phyloP scores from a whole-genome alignment of 257 asterid species.

The Przewalskia tangutica region DNA sequence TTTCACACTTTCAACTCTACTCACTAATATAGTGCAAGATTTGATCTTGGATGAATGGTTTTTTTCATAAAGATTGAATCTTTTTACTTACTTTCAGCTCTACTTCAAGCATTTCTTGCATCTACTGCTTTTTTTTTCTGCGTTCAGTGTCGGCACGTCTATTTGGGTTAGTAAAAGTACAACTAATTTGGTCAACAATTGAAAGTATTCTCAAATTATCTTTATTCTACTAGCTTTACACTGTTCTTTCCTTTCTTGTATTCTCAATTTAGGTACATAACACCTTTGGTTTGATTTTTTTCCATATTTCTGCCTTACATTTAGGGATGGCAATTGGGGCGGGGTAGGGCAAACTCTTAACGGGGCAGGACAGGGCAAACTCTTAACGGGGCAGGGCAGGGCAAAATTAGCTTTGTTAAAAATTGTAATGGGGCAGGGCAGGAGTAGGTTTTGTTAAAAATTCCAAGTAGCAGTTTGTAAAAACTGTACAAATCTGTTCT shows the following conservation, averaged over 20 bases:
- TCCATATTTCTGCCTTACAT: constrained; percentile 4
- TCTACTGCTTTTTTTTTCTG: background rate
- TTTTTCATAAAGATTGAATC: background rate
- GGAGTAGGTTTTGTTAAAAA: too few species aligned
- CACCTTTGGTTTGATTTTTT: constrained; percentile 24
- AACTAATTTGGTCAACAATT: background rate
- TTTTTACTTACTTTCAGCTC: background rate
- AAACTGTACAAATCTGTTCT: too few species aligned
- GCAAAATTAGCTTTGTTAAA: too few species aligned
- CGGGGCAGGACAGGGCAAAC: too few species aligned
- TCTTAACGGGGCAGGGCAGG: too few species aligned
- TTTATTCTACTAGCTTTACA: background rate
- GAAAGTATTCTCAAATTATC: background rate
- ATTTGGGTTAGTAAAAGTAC: background rate
- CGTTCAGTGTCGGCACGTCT: background rate
- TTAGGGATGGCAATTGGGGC: too few species aligned
- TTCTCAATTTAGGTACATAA: constrained; percentile 22
- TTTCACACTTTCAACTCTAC: too few species aligned
- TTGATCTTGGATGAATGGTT: background rate
- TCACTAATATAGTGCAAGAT: too few species aligned
- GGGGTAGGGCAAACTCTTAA: too few species aligned
- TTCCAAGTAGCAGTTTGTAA: too few species aligned
- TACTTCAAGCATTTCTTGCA: background rate
- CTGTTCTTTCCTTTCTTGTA: constrained; percentile 8
- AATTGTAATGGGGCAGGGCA: too few species aligned